Conservation (phyloP, 169 alveolate species). For the Plasmodium gaboni region DNA sequence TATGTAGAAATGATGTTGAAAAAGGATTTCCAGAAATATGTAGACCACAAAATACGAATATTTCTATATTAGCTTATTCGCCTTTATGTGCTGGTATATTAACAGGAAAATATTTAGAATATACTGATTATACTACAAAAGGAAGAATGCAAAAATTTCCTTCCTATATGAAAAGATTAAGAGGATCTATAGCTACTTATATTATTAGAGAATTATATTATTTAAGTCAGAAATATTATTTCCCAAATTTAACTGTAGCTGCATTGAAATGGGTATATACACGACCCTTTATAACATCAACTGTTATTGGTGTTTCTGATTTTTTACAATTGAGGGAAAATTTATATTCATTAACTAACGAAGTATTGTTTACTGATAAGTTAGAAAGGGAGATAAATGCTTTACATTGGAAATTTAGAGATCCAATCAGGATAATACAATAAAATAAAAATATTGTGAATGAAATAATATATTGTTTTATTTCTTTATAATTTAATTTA, state of each 20-base stretch:
- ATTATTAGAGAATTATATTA: constrained; percentile 86
- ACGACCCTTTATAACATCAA: constrained; percentile 86
- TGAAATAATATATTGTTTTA: no score
- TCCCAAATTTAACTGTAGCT: constrained; percentile 85
- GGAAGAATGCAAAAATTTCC: constrained; percentile 88
- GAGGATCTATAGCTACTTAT: constrained; percentile 90
- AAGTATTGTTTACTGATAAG: constrained; percentile 83
- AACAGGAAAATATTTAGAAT: constrained; percentile 89
- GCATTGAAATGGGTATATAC: constrained; percentile 88
- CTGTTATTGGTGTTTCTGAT: constrained; percentile 88
- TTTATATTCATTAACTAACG: constrained; percentile 82
- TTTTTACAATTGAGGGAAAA: constrained; percentile 87
- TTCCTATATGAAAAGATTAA: constrained; percentile 87
- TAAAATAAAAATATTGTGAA: neutral
- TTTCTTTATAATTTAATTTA: no score
- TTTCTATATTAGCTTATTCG: constrained; percentile 82
- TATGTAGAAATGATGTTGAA: constrained; percentile 88
- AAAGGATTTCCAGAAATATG: constrained; percentile 88
- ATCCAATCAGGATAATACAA: constrained; percentile 86
- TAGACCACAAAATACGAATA: constrained; percentile 88
- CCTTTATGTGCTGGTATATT: constrained; percentile 90
- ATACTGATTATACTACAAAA: constrained; percentile 86
- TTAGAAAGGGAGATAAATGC: constrained; percentile 88
- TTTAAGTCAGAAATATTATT: constrained; percentile 81
- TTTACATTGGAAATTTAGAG: constrained; percentile 91